A percentile compares a stretch with the other conserved stretches of the same genome.
phyloP scores from a whole-genome alignment of 2,329 filamentous ascomycete species.

The Exophiala sideris region DNA sequence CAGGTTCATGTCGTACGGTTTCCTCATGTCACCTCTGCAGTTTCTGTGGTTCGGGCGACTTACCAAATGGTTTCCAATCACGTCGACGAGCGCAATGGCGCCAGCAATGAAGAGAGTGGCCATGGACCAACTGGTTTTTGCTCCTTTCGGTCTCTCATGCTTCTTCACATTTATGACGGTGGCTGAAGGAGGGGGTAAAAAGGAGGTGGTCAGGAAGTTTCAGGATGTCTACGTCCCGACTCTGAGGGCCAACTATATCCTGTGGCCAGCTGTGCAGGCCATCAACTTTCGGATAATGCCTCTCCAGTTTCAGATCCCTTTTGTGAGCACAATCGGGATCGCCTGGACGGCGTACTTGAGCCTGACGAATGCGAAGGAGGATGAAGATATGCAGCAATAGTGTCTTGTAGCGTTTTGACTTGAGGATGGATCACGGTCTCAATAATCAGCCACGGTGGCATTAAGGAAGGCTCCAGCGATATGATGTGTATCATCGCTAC shows the following conservation, averaged over 20 bases:
- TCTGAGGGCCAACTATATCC: constrained; percentile 88
- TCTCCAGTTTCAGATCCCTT: constrained; percentile 93
- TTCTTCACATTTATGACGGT: constrained; percentile 98
- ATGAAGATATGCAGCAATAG: constrained; percentile 41
- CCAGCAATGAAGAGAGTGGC: constrained; percentile 87
- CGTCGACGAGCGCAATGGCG: constrained; percentile 67
- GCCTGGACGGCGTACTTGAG: constrained; percentile 97
- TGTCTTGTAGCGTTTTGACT: neutral
- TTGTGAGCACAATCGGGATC: constrained; percentile 92
- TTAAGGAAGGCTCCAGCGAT: too few species aligned
- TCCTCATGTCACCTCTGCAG: constrained; percentile 91
- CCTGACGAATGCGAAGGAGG: constrained; percentile 81
- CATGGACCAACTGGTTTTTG: constrained; percentile 90
- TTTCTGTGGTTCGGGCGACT: constrained; percentile 95
- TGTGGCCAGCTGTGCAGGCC: constrained; percentile 95
- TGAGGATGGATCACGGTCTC: neutral
- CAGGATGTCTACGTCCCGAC: constrained; percentile 91
- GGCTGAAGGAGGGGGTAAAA: constrained; percentile 82
- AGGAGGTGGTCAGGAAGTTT: constrained; percentile 78
- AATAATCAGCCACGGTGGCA: too few species aligned
- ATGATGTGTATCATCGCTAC: too few species aligned
- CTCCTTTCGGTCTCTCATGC: constrained; percentile 76
- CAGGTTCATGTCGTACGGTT: constrained; percentile 95
- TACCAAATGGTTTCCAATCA: constrained; percentile 76
- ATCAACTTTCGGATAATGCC: constrained; percentile 96